A percentile compares a stretch with the other conserved stretches of the same genome.
Evolutionary conservation across 768 basidiomycete genomes (phyloP).

Genomic region (Mycena vitilis): DNA sequence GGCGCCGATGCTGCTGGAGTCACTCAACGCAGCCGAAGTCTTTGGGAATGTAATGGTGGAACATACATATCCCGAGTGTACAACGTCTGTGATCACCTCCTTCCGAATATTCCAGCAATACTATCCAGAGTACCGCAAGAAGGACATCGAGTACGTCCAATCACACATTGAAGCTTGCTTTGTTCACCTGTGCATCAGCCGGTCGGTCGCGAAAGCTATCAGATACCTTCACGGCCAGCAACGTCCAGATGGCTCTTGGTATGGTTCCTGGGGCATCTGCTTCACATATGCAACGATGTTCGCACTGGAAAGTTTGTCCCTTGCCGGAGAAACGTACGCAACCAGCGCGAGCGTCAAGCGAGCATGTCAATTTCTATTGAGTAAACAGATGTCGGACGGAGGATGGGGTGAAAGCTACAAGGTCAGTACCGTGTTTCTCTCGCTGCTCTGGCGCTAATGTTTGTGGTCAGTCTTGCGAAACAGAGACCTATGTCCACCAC

Average conservation of each 20-base stretch:
- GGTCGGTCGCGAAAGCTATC: conserved; percentile 75
- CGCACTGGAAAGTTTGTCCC: conserved; percentile 88
- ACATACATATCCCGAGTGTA: conserved; percentile 95
- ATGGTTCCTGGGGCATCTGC: conserved; percentile 97
- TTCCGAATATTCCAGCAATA: conserved; percentile 85
- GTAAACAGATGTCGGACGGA: conserved; percentile 90
- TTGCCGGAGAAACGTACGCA: conserved; percentile 89
- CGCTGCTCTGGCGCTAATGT: neutral
- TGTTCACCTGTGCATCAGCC: conserved; percentile 51
- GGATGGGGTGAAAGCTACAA: conserved; percentile 99
- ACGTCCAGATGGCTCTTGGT: conserved; percentile 89
- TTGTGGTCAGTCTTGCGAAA: conserved; percentile 79
- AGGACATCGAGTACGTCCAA: conserved; percentile 75
- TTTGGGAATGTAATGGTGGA: conserved; percentile 99
- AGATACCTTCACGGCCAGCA: conserved; percentile 84
- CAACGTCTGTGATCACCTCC: conserved; percentile 93
- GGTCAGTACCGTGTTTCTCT: conserved; percentile 56
- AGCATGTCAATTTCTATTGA: conserved; percentile 87
- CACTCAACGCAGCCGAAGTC: conserved; percentile 93
- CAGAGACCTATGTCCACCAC: conserved; percentile 81
- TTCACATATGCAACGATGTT: conserved; percentile 99
- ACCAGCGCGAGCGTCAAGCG: conserved; percentile 73
- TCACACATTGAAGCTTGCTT: neutral
- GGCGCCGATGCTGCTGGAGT: conserved; percentile 82
- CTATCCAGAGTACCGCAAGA: conserved; percentile 80